Evolutionary conservation across 805 yeast genomes (phyloP).

Genomic region (Suhomyces xylopsoci): DNA sequence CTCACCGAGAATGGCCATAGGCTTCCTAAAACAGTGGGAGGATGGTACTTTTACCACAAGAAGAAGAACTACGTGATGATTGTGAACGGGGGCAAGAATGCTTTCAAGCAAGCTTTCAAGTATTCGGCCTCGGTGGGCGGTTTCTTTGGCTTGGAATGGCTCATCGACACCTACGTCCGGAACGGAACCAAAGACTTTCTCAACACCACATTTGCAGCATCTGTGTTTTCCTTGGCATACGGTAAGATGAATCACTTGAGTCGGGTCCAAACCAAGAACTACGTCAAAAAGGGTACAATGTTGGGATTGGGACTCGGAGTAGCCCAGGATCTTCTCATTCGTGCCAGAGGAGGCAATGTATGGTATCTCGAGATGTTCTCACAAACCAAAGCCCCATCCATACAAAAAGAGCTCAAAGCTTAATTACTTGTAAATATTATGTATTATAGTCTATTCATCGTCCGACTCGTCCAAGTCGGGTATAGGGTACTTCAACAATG

Average conservation of each 20-base stretch:
- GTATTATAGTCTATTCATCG: slow-evolving; percentile 31
- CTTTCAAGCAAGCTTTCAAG: slow-evolving; percentile 35
- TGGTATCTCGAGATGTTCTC: slow-evolving; percentile 53
- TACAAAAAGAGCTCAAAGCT: neutral
- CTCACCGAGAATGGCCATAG: slow-evolving; percentile 82
- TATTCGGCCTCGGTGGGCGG: slow-evolving; percentile 44
- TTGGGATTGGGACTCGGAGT: slow-evolving; percentile 64
- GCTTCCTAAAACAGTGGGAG: slow-evolving; percentile 71
- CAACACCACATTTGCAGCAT: slow-evolving; percentile 60
- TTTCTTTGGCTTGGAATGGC: slow-evolving; percentile 61
- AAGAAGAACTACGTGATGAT: slow-evolving; percentile 75
- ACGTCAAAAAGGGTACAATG: slow-evolving; percentile 50
- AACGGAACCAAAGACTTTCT: slow-evolving; percentile 56
- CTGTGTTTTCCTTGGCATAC: slow-evolving; percentile 49
- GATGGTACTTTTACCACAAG: slow-evolving; percentile 87
- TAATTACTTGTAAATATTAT: neutral
- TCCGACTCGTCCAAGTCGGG: slow-evolving; percentile 69
- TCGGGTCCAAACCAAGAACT: slow-evolving; percentile 37
- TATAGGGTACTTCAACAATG: slow-evolving; percentile 76
- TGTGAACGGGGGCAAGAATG: slow-evolving; percentile 50
- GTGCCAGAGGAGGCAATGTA: slow-evolving; percentile 54
- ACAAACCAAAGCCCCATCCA: neutral
- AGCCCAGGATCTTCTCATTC: slow-evolving; percentile 61
- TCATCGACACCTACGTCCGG: slow-evolving; percentile 45
- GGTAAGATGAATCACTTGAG: slow-evolving; percentile 46